Conservation (phyloP, 2,329 filamentous ascomycete genomes). For the Fusarium nisikadoi region DNA sequence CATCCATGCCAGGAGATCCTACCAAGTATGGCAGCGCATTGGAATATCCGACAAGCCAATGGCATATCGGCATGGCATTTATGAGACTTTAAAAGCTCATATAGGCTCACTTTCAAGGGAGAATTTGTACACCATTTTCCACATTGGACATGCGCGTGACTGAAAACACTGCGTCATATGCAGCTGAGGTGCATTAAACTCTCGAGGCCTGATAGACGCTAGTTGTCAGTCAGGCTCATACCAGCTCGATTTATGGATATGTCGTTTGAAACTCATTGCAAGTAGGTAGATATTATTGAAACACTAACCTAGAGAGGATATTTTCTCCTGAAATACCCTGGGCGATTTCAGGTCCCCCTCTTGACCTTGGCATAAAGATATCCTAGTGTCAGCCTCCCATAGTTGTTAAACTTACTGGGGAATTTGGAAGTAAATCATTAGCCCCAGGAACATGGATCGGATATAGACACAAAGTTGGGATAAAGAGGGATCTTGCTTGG, state of each 20-base stretch:
- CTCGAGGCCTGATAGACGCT: slow-evolving; percentile 28
- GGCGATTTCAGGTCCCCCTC: neutral
- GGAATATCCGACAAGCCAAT: slow-evolving; percentile 8
- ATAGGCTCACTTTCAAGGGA: slow-evolving; percentile 17
- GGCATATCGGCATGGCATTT: slow-evolving; percentile 6
- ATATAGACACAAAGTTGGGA: slow-evolving; percentile 8
- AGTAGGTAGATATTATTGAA: neutral
- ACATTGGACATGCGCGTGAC: slow-evolving; percentile 24
- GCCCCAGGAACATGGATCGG: neutral
- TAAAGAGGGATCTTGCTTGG: slow-evolving; percentile 23
- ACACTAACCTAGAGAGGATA: neutral
- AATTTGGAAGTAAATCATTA: neutral
- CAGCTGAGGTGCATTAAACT: slow-evolving; percentile 28
- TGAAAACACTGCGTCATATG: slow-evolving; percentile 29
- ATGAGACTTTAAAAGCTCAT: neutral
- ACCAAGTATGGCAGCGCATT: slow-evolving; percentile 24
- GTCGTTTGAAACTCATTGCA: neutral
- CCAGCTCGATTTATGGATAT: slow-evolving; percentile 25
- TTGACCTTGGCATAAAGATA: neutral
- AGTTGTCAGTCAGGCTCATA: slow-evolving; percentile 24
- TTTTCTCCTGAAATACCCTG: slow-evolving; percentile 2
- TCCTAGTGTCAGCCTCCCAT: neutral
- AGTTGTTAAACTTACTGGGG: neutral
- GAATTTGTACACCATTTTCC: neutral
- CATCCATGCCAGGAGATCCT: neutral